Evolutionary conservation across 2,329 filamentous ascomycete genomes (phyloP).

Genomic region (Nigrospora osmanthi): DNA sequence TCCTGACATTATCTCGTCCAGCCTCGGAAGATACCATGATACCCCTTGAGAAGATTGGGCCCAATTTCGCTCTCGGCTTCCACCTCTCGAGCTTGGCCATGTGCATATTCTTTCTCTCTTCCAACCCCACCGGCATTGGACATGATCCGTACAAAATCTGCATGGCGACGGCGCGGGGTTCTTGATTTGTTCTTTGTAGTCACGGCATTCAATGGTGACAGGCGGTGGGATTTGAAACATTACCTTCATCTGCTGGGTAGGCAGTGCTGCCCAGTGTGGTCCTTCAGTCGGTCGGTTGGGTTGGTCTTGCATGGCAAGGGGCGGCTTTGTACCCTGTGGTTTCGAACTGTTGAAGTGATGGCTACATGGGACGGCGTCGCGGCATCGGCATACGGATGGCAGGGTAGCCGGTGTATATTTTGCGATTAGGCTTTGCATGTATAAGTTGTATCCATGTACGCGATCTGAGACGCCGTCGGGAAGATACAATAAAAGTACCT

Average conservation of each 20-base stretch:
- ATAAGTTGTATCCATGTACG: neutral
- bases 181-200: slow-evolving; percentile 1
- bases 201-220: neutral
- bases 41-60: neutral
- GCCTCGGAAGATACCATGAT: neutral
- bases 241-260: neutral
- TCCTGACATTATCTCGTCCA: too few species aligned
- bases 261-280: neutral
- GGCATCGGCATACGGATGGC: too few species aligned
- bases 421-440: neutral
- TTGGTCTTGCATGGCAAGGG: neutral
- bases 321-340: too few species aligned
- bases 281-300: neutral
- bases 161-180: slow-evolving; percentile 1
- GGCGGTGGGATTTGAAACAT: neutral
- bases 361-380: too few species aligned
- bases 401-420: neutral
- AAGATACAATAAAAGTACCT: too few species aligned
- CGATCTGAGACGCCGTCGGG: too few species aligned
- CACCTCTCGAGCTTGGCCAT: neutral
- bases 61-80: neutral
- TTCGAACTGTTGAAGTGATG: too few species aligned
- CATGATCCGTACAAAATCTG: neutral
- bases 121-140: neutral
- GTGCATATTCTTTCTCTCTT: neutral